Evolutionary conservation across 1,284 basidiomycete species (phyloP), one percentile per base, ranked within the genome.

Genomic region (Coniophora puteana): DNA sequence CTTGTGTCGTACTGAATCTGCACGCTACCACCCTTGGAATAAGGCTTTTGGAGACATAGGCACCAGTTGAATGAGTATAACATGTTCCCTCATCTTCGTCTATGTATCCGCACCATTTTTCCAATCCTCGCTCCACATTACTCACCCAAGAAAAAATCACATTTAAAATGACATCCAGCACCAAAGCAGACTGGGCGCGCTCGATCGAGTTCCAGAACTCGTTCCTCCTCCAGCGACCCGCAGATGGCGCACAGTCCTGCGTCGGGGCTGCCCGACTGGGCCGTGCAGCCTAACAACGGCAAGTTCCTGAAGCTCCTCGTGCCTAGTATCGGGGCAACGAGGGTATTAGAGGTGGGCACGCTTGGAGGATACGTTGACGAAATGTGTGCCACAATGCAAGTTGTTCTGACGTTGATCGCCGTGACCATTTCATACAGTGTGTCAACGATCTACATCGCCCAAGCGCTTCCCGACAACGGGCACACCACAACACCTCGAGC

Each of bases 371-470:
- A 41, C 39, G 65, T 38, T 8, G n/a, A n/a, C n/a, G n/a, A n/a
- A n/a, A n/a, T n/a, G n/a, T n/a, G n/a, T n/a, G 33, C 26, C 16
- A 38, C 26, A 14, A 4, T 16, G 23, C 11, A 27, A 16, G 17
- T 16, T 17, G 22, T 5, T n/a, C 11, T 11, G 21, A 7, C 4
- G 17, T 29, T n/a, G 20, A 23, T 14, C 25, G n/a, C 29, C 18
- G n/a, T n/a, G n/a, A n/a, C n/a, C n/a, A n/a, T n/a, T n/a, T n/a
- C n/a, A n/a, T n/a, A n/a, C n/a, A n/a, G n/a, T n/a, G n/a, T n/a
- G n/a, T 70, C 68, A 16, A 61, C 67, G 2, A 69, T 71, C 41
- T 71, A 68, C 66, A 55, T 72, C 27, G 66, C 62, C 2, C 61
- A 61, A 23, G 69, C 63, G 3, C 45, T 72, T 5, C 68, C 67